A percentile compares a stretch with the other conserved stretches of the same genome.
Conservation (phyloP, 1,284 basidiomycete genomes). For the Sporisorium sorghi region DNA sequence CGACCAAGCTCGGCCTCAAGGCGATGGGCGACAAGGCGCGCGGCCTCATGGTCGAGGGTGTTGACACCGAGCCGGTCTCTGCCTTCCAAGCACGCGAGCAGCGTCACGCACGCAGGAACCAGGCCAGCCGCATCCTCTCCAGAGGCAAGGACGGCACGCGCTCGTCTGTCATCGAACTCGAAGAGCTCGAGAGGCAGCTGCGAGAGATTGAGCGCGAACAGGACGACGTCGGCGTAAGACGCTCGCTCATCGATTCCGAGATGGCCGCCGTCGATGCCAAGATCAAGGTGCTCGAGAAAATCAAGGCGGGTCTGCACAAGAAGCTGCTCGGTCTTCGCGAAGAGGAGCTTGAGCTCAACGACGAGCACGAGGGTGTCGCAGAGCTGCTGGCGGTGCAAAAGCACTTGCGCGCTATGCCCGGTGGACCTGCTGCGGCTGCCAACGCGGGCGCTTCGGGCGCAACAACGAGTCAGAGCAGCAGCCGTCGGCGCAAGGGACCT, state of each 20-base stretch:
- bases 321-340: conserved; percentile 89
- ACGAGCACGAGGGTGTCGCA: conserved; percentile 72
- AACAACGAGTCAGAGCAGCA: conserved; percentile 39
- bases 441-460: conserved; percentile 42
- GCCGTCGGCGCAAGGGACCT: conserved; percentile 72
- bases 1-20: conserved; percentile 58
- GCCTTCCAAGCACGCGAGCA: conserved; percentile 52
- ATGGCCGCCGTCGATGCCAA: conserved; percentile 57
- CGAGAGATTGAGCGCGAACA: conserved; percentile 62
- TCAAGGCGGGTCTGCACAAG: conserved; percentile 82
- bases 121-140: conserved; percentile 45
- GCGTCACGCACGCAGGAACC: conserved; percentile 44
- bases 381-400: conserved; percentile 64
- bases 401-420: conserved; percentile 65
- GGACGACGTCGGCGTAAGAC: conserved; percentile 59
- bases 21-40: conserved; percentile 61
- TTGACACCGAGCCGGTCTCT: conserved; percentile 35
- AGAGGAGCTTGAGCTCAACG: conserved; percentile 93
- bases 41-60: conserved; percentile 57
- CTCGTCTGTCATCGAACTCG: conserved; percentile 45
- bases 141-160: conserved; percentile 47
- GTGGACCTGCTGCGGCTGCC: conserved; percentile 60
- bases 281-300: conserved; percentile 79
- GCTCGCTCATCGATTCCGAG: conserved; percentile 53
- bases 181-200: conserved; percentile 64